Percentiles rank a stretch among this genome's conserved stretches.
Conservation (phyloP, 2,329 filamentous ascomycete genomes). For the Dryadomyces quercus-mongolicae region DNA sequence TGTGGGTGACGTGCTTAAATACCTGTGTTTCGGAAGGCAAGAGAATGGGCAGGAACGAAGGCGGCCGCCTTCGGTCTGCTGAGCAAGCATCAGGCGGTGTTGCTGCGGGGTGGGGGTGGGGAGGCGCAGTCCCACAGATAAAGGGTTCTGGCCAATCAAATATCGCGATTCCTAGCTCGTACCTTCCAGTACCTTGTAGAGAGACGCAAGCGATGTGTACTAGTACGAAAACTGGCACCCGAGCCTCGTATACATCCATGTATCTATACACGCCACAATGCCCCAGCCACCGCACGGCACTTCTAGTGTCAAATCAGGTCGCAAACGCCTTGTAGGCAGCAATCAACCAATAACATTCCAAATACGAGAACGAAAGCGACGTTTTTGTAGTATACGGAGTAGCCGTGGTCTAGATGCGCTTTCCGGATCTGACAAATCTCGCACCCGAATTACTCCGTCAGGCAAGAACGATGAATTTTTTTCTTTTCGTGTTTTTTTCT, state of each 20-base stretch:
- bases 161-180: conserved; percentile 1
- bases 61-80: conserved; percentile 7
- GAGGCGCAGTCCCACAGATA: conserved; percentile 9
- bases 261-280: too few relatives aligned
- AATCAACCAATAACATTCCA: too few relatives aligned
- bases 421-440: not conserved
- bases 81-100: conserved; percentile 5
- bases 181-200: conserved; percentile 8
- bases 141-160: conserved; percentile 6
- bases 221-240: not conserved
- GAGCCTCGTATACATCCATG: not conserved
- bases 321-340: too few relatives aligned
- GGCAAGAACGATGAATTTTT: not conserved
- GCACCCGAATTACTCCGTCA: conserved; percentile 1
- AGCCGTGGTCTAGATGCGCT: not conserved
- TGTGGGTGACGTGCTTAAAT: conserved; percentile 1
- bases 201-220: conserved; percentile 2
- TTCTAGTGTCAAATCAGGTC: too few relatives aligned
- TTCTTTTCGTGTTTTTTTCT: not conserved
- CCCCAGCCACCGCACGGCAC: not conserved
- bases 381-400: too few relatives aligned
- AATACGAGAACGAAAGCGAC: not conserved
- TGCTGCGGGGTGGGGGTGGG: conserved; percentile 1
- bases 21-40: conserved; percentile 1
- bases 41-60: conserved; percentile 8